Evolutionary conservation across 305 asterid species (phyloP).

Genomic region (Rubia tinctorum): DNA sequence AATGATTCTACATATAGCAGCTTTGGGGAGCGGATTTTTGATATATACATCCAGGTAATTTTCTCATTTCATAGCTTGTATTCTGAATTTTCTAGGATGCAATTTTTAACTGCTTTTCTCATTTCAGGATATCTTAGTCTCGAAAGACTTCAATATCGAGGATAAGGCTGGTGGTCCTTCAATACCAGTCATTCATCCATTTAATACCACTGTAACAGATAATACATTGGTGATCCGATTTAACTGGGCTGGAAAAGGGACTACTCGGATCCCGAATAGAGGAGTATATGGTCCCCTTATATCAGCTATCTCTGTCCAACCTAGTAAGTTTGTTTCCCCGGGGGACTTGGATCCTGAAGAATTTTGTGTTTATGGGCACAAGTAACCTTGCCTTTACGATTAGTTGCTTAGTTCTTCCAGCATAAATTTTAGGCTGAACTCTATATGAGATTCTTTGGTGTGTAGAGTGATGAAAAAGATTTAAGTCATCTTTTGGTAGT

Average conservation of each 20-base stretch:
- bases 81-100: neutral
- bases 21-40: conserved; percentile 75
- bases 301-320: conserved; percentile 85
- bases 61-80: neutral
- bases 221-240: conserved; percentile 70
- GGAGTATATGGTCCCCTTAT: conserved; percentile 88
- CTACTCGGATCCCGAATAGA: conserved; percentile 67
- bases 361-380: neutral
- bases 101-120: conserved; percentile 25
- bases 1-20: conserved; percentile 59
- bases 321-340: conserved; percentile 49
- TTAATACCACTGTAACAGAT: conserved; percentile 56
- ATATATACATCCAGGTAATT: conserved; percentile 79
- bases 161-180: conserved; percentile 69
- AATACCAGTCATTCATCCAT: conserved; percentile 45
- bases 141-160: conserved; percentile 67
- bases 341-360: neutral
- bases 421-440: neutral
- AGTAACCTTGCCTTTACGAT: neutral
- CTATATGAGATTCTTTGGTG: neutral
- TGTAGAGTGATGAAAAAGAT: neutral
- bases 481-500: neutral
- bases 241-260: conserved; percentile 91
- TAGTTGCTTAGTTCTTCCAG: neutral
- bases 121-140: conserved; percentile 60